phyloP scores from a whole-genome alignment of 441 rosid genomes.

The Corymbia citriodora region DNA sequence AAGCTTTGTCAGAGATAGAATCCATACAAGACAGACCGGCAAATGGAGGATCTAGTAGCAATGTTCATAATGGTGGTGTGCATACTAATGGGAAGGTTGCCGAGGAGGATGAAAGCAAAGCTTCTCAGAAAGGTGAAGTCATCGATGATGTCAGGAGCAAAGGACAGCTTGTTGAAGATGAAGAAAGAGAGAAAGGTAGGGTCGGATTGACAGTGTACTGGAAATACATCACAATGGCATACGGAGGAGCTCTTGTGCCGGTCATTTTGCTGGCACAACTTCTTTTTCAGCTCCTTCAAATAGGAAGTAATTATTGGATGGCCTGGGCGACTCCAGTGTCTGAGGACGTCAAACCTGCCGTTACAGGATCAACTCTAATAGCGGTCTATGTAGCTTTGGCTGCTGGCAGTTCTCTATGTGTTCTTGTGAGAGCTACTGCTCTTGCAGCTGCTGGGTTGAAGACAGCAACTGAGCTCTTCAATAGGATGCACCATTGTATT shows the following conservation, averaged over 20 bases:
- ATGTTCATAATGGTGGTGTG: background rate
- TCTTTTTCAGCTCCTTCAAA: slow-evolving; percentile 71
- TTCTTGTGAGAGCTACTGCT: slow-evolving; percentile 54
- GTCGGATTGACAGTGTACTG: slow-evolving; percentile 73
- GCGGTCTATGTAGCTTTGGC: slow-evolving; percentile 65
- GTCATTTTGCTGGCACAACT: slow-evolving; percentile 54
- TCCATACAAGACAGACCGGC: slow-evolving; percentile 26
- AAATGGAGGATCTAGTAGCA: background rate
- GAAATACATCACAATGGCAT: slow-evolving; percentile 72
- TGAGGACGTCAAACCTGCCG: slow-evolving; percentile 45
- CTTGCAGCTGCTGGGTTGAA: slow-evolving; percentile 64
- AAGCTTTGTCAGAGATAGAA: slow-evolving; percentile 61
- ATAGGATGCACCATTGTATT: slow-evolving; percentile 76
- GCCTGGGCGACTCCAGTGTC: slow-evolving; percentile 91
- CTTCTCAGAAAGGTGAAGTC: slow-evolving; percentile 23
- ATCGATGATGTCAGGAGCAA: slow-evolving; percentile 30
- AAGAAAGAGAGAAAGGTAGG: slow-evolving; percentile 89
- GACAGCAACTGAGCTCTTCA: slow-evolving; percentile 80
- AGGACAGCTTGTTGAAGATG: slow-evolving; percentile 83
- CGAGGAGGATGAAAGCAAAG: slow-evolving; percentile 27
- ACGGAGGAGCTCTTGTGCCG: slow-evolving; percentile 85
- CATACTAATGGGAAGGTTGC: background rate
- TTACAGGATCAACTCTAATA: slow-evolving; percentile 39
- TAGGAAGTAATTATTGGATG: slow-evolving; percentile 95
- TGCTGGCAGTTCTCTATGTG: slow-evolving; percentile 64